phyloP scores from a whole-genome alignment of 306 rosid species.

The Acacia crassicarpa region DNA sequence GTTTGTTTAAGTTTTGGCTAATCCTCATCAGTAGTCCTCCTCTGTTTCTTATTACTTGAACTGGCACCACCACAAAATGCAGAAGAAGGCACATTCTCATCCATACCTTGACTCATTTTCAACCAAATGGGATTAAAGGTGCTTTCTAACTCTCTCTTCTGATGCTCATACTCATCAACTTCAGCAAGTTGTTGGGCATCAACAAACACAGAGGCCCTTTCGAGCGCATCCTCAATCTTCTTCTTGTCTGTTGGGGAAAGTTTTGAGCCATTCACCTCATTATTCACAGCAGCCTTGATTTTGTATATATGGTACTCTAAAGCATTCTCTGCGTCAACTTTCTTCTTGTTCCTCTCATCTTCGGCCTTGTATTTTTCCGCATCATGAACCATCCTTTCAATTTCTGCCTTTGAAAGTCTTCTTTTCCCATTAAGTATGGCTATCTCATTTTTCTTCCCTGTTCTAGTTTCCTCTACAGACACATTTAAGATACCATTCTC shows the following conservation, averaged over 20 bases:
- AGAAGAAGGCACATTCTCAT: too few species aligned
- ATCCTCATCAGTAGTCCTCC: too few species aligned
- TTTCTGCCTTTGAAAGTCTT: slow-evolving; percentile 54
- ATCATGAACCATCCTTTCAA: slow-evolving; percentile 62
- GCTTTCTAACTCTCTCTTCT: not conserved
- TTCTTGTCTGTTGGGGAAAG: slow-evolving; percentile 45
- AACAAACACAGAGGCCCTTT: not conserved
- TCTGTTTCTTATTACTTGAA: too few species aligned
- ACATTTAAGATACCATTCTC: slow-evolving; percentile 72
- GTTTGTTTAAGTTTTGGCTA: too few species aligned
- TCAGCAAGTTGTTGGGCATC: not conserved
- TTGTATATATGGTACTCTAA: slow-evolving; percentile 57
- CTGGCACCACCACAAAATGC: too few species aligned
- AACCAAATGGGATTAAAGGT: too few species aligned
- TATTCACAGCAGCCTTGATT: slow-evolving; percentile 60
- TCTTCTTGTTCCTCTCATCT: not conserved
- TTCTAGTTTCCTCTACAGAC: slow-evolving; percentile 58
- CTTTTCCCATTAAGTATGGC: slow-evolving; percentile 56
- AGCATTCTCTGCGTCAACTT: slow-evolving; percentile 15
- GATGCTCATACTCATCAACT: not conserved
- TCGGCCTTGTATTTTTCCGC: slow-evolving; percentile 60
- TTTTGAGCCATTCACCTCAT: slow-evolving; percentile 46
- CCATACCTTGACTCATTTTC: too few species aligned
- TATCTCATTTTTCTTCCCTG: slow-evolving; percentile 55
- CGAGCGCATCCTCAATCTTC: slow-evolving; percentile 53